Evolutionary conservation across 352 stramenopile genomes (phyloP).

Genomic region (Saprolegnia diclina): DNA sequence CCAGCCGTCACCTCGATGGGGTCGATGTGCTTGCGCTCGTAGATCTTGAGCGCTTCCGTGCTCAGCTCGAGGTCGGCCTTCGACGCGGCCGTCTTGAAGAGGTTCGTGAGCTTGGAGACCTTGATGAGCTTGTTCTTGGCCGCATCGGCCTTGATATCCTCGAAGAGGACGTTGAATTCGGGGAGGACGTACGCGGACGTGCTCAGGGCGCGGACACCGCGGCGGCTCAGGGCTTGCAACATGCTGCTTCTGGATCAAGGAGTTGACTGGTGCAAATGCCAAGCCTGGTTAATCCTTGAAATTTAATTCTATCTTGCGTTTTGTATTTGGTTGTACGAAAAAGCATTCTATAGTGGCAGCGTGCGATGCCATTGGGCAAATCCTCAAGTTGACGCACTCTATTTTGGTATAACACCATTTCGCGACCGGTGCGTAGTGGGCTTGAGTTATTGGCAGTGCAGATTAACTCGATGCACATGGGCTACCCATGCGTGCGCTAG

Average conservation of each 20-base stretch:
- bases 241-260: background rate
- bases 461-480: too few species aligned
- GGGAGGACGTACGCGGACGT: background rate
- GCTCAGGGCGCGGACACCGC: constrained; percentile 9
- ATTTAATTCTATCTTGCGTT: background rate
- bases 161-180: constrained; percentile 2
- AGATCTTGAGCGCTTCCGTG: constrained; percentile 6
- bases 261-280: constrained; percentile 14
- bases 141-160: background rate
- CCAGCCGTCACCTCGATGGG: constrained; percentile 1
- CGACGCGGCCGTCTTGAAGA: constrained; percentile 1
- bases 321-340: background rate
- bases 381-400: background rate
- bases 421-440: too few species aligned
- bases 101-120: constrained; percentile 4
- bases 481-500: too few species aligned
- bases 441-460: too few species aligned
- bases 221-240: background rate
- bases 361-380: background rate
- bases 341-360: background rate
- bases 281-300: background rate
- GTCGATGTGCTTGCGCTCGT: constrained; percentile 14
- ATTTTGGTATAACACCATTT: background rate
- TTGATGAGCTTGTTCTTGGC: constrained; percentile 18
- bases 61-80: constrained; percentile 1